Conservation (phyloP, 1,284 basidiomycete genomes). For the Apiotrichum montevideense region DNA sequence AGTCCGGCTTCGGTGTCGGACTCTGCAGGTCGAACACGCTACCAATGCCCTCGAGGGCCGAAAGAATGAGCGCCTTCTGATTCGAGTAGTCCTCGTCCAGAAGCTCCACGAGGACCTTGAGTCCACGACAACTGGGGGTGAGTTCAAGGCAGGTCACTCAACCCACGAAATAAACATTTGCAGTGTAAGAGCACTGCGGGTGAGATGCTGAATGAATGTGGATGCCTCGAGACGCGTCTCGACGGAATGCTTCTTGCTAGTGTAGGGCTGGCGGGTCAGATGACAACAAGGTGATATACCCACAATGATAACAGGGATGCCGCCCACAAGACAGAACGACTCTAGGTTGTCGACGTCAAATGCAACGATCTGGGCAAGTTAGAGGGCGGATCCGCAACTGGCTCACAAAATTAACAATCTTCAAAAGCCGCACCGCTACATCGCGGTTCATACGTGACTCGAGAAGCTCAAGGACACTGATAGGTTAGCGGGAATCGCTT, state of each 20-base stretch:
- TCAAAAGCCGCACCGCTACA: conserved; percentile 72
- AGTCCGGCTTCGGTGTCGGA: conserved; percentile 94
- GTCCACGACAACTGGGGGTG: conserved; percentile 69
- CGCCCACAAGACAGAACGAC: conserved; percentile 89
- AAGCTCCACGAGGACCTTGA: conserved; percentile 89
- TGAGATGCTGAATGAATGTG: conserved; percentile 84
- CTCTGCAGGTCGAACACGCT: conserved; percentile 90
- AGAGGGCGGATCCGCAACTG: too few relatives aligned
- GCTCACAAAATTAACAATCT: conserved; percentile 80
- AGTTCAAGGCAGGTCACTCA: not conserved
- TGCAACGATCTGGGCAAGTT: conserved; percentile 64
- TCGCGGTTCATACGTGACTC: conserved; percentile 75
- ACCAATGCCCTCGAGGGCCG: conserved; percentile 88
- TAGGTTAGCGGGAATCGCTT: not conserved
- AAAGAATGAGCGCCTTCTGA: conserved; percentile 83
- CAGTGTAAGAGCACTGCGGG: conserved; percentile 83
- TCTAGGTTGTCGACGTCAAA: conserved; percentile 81
- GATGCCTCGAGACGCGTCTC: conserved; percentile 94
- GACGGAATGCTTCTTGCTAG: conserved; percentile 86
- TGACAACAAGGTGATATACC: conserved; percentile 43
- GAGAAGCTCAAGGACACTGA: conserved; percentile 73
- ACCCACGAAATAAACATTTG: conserved; percentile 96
- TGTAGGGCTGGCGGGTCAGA: conserved; percentile 56
- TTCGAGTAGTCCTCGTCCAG: conserved; percentile 91
- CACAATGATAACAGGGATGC: conserved; percentile 88